These are phyloP conservation scores for Amylostereum chailletii DNA, from an alignment of 1,284 basidiomycete species.

Conservation along the genomic window DNA sequence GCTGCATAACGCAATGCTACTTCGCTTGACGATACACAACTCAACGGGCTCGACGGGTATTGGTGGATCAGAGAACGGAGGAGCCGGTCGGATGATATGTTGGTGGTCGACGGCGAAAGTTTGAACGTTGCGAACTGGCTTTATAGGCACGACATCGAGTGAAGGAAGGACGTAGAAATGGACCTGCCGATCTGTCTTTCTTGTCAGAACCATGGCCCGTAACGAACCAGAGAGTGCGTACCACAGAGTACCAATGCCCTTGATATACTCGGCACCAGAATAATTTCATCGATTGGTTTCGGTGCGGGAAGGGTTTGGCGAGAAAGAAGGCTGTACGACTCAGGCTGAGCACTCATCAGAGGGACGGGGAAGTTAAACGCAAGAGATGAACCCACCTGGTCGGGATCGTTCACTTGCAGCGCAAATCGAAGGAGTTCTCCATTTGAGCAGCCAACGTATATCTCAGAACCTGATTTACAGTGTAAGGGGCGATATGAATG, in stretches of 20 bases:
- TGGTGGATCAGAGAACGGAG: constrained; percentile 29
- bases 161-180: constrained; percentile 75
- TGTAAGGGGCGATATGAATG: constrained; percentile 1
- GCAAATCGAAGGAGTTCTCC: constrained; percentile 64
- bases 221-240: constrained; percentile 20
- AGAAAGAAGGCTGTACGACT: constrained; percentile 59
- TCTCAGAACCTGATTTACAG: constrained; percentile 45
- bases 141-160: constrained; percentile 68
- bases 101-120: constrained; percentile 76
- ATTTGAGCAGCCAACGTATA: constrained; percentile 68
- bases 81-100: constrained; percentile 49
- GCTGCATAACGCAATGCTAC: constrained; percentile 57
- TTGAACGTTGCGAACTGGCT: constrained; percentile 72
- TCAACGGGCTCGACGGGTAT: constrained; percentile 51
- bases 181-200: constrained; percentile 57
- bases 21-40: constrained; percentile 72
- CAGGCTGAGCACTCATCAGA: constrained; percentile 31
- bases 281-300: constrained; percentile 70
- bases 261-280: constrained; percentile 67
- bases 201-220: constrained; percentile 4
- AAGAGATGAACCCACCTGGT: constrained; percentile 32
- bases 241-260: constrained; percentile 67
- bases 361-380: not conserved
- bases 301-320: constrained; percentile 53
- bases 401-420: constrained; percentile 45